These are phyloP conservation scores for Rhodotorula sphaerocarpa DNA, from an alignment of 768 basidiomycete genomes.

Conservation along the genomic window DNA sequence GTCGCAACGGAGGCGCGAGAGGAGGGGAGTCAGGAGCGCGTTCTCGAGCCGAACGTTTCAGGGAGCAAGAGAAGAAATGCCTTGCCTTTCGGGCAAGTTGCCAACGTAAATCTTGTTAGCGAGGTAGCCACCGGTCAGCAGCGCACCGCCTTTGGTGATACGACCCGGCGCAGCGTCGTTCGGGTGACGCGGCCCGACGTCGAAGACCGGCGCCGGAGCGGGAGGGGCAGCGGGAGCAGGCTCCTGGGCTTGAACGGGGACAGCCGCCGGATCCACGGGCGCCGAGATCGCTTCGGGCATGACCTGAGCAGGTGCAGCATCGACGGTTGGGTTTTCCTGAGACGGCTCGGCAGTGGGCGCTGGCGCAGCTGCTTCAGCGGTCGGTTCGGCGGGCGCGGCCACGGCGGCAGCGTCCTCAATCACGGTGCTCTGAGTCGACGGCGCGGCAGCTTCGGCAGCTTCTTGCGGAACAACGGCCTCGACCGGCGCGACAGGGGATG, in stretches of 20 bases:
- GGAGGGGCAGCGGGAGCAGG: background rate
- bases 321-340: too few species aligned
- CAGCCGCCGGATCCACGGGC: background rate
- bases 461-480: background rate
- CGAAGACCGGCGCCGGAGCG: background rate
- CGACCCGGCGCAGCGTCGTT: constrained; percentile 30
- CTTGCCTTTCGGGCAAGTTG: constrained; percentile 34
- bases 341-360: too few species aligned
- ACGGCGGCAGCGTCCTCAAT: too few species aligned
- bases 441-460: too few species aligned
- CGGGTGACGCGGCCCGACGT: constrained; percentile 12
- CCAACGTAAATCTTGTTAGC: constrained; percentile 38
- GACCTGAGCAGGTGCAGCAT: too few species aligned
- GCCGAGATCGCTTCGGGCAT: background rate
- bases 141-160: constrained; percentile 15
- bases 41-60: too few species aligned
- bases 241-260: background rate
- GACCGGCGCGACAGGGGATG: background rate
- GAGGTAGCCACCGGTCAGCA: constrained; percentile 33
- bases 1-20: background rate
- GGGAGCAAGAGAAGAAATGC: background rate
- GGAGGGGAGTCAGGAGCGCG: background rate
- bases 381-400: too few species aligned
- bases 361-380: too few species aligned
- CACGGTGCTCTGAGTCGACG: too few species aligned